phyloP scores from a whole-genome alignment of 2,329 filamentous ascomycete species.

The Xylariaceae sp. region DNA sequence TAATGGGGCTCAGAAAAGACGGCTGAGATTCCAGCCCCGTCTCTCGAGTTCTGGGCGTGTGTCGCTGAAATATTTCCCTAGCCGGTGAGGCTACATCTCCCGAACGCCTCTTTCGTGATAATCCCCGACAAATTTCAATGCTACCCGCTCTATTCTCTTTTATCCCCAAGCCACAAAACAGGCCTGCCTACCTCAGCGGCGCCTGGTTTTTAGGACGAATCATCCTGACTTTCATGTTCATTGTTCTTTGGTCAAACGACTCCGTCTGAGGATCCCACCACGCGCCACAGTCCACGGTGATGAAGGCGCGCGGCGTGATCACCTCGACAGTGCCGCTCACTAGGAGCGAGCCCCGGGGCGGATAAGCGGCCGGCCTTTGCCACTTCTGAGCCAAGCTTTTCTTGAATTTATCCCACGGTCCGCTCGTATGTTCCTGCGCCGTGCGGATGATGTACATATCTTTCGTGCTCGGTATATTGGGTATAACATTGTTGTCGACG shows the following conservation, averaged over 20 bases:
- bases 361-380: constrained; percentile 38
- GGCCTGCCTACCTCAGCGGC: constrained; percentile 13
- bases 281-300: constrained; percentile 47
- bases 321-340: constrained; percentile 53
- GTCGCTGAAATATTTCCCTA: constrained; percentile 6
- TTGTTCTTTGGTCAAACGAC: constrained; percentile 35
- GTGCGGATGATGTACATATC: constrained; percentile 32
- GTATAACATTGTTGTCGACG: constrained; percentile 12
- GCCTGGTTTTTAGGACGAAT: constrained; percentile 20
- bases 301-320: constrained; percentile 39
- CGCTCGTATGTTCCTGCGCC: constrained; percentile 26
- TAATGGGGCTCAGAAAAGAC: no score
- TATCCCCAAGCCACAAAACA: neutral
- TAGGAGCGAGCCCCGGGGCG: constrained; percentile 47
- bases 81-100: constrained; percentile 4
- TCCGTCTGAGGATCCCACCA: constrained; percentile 54
- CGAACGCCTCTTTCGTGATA: constrained; percentile 14
- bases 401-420: constrained; percentile 33
- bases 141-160: constrained; percentile 5
- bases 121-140: constrained; percentile 4
- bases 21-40: no score
- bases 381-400: constrained; percentile 42
- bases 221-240: constrained; percentile 9
- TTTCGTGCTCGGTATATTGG: constrained; percentile 19
- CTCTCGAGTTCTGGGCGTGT: neutral